Base-by-base conservation (phyloP, 2,329 filamentous ascomycete species). In the Thielaviopsis populi region DNA sequence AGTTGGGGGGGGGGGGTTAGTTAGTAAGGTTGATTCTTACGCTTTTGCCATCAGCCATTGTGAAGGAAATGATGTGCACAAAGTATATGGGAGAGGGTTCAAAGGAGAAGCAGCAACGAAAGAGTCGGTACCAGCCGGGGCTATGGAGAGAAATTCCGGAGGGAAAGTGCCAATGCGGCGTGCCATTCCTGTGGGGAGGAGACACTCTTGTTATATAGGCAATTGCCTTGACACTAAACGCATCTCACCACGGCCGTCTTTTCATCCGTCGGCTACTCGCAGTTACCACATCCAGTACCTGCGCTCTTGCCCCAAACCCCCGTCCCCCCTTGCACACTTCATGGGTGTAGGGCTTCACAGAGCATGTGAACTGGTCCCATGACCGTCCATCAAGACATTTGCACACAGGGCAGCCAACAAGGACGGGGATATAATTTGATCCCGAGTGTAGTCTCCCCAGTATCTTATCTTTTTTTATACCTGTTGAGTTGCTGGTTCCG, bases 31-130 rank as follows among this genome's bases (percentile, higher is more conserved):
- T 2, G 8, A 15, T n/a, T 62, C 66, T 53, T 66, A 66, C 66
- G 40, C 66, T 67, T 63, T 67, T 66, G 30, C 63, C 59, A 17
- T 62, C 64, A 17, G 56, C 56, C 63, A 65, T 65, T 43, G 27
- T 40, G n/a, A 17, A 37, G n/a, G 27, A 37, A 10, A 7, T 56
- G 24, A n/a, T 10, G 6, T 15, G 22, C 5, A 24, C 6, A 50
- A 24, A 50, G 46, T 27, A 11, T 27, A 7, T 24, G 46, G 13
- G 46, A 11, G 1, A 19, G 46, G 19, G 22, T 15, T 50, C 10
- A 50, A 22, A 27, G 24, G 15, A 10, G 11, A 22, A 15, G 22
- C 15, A 13, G 46, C 10, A 50, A 50, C 10, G 13, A 27, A 19
- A 22, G n/a, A n/a, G 42, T 17, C 42, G 30, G n/a, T 50, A 5